phyloP scores from a whole-genome alignment of 805 yeast species.

The Wickerhamomyces hampshirensis region DNA sequence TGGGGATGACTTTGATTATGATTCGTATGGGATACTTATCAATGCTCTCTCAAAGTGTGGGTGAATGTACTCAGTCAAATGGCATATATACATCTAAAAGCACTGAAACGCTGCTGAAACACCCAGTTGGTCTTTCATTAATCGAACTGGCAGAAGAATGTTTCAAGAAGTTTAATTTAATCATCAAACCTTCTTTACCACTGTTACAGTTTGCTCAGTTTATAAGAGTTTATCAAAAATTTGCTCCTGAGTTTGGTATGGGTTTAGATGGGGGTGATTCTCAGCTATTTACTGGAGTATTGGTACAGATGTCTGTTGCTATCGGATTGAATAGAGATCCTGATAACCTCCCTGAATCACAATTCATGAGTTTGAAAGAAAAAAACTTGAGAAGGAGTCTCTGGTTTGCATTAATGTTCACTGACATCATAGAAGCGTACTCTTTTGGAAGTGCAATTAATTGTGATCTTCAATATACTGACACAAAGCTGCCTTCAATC shows the following conservation, averaged over 20 bases:
- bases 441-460: conserved; percentile 7
- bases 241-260: conserved; percentile 54
- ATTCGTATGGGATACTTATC: conserved; percentile 6
- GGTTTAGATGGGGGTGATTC: conserved; percentile 47
- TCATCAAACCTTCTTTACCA: conserved; percentile 24
- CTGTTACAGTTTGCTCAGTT: conserved; percentile 48
- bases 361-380: background rate
- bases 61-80: too few relatives aligned
- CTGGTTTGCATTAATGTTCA: conserved; percentile 8
- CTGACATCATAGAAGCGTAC: conserved; percentile 6
- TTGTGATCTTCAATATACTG: conserved; percentile 4
- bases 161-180: conserved; percentile 8
- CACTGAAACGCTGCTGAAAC: background rate
- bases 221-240: conserved; percentile 41
- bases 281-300: conserved; percentile 40
- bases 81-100: background rate
- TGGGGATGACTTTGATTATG: conserved; percentile 4
- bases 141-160: conserved; percentile 13
- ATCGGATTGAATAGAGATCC: conserved; percentile 56
- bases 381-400: conserved; percentile 7
- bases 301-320: conserved; percentile 48
- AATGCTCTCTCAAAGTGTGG: background rate
- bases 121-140: conserved; percentile 5
- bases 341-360: conserved; percentile 20
- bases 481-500: conserved; percentile 5